Evolutionary conservation across 2,329 filamentous ascomycete genomes (phyloP).

Genomic region (Fusarium subtropicale): DNA sequence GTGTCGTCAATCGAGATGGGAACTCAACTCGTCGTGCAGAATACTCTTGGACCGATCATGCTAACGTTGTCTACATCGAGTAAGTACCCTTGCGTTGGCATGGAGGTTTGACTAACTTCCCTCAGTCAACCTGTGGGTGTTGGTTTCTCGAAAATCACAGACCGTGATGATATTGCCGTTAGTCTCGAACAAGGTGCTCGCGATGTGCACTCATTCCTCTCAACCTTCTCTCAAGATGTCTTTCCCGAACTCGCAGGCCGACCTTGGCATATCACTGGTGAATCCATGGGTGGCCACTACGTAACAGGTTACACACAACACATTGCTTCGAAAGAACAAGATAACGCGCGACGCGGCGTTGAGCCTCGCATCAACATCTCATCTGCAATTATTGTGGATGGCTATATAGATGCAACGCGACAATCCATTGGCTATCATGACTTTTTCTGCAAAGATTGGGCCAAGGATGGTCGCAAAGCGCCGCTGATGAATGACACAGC

Average conservation of each 20-base stretch:
- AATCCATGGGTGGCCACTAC: slow-evolving; percentile 39
- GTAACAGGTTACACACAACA: slow-evolving; percentile 32
- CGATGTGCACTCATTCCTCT: slow-evolving; percentile 28
- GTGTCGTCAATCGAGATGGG: slow-evolving; percentile 22
- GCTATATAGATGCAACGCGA: slow-evolving; percentile 31
- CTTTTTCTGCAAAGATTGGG: slow-evolving; percentile 35
- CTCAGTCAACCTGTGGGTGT: slow-evolving; percentile 33
- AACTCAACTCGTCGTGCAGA: slow-evolving; percentile 28
- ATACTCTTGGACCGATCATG: slow-evolving; percentile 33
- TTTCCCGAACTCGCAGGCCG: slow-evolving; percentile 26
- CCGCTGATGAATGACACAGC: slow-evolving; percentile 24
- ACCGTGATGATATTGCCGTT: slow-evolving; percentile 27
- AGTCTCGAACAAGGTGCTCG: slow-evolving; percentile 23
- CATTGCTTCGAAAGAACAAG: slow-evolving; percentile 9
- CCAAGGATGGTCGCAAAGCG: slow-evolving; percentile 10
- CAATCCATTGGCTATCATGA: slow-evolving; percentile 30
- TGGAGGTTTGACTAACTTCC: background rate
- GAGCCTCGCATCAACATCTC: background rate
- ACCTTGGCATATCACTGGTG: slow-evolving; percentile 34
- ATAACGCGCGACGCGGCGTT: background rate
- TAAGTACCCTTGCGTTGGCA: background rate
- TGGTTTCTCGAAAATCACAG: slow-evolving; percentile 34
- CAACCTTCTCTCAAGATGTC: slow-evolving; percentile 11
- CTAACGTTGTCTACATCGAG: slow-evolving; percentile 34
- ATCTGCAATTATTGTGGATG: slow-evolving; percentile 31